These are phyloP conservation scores for Metschnikowia sp. DNA, from an alignment of 805 yeast species.

Conservation along the genomic window DNA sequence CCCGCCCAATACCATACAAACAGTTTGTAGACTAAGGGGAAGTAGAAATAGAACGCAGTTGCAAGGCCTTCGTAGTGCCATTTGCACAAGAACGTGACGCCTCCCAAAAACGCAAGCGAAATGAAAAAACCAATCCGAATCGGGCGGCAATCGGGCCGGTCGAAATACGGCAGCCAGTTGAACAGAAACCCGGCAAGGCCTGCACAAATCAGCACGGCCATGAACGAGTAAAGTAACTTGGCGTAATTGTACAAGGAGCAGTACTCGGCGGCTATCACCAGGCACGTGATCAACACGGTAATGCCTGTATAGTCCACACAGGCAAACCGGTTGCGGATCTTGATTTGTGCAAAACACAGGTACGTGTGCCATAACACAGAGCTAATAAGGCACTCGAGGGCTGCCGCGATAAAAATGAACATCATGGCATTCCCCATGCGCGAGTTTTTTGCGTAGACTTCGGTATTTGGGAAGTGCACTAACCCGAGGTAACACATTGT, in stretches of 20 bases:
- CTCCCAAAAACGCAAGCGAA: conserved; percentile 73
- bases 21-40: conserved; percentile 67
- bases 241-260: conserved; percentile 66
- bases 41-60: conserved; percentile 51
- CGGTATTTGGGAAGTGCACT: conserved; percentile 61
- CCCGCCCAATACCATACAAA: conserved; percentile 76
- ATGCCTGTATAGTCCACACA: conserved; percentile 96
- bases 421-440: conserved; percentile 50
- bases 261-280: conserved; percentile 83
- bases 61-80: conserved; percentile 52
- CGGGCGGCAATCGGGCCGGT: conserved; percentile 78
- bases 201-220: conserved; percentile 58
- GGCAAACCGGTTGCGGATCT: conserved; percentile 70
- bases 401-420: conserved; percentile 64
- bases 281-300: conserved; percentile 83
- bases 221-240: conserved; percentile 44
- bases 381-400: conserved; percentile 71
- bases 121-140: conserved; percentile 78
- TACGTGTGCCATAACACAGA: conserved; percentile 93
- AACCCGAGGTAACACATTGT: conserved; percentile 54
- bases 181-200: conserved; percentile 72
- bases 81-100: conserved; percentile 57
- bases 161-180: conserved; percentile 93
- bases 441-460: conserved; percentile 40
- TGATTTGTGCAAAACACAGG: conserved; percentile 64